Percentiles rank a stretch among this genome's conserved stretches.
These are phyloP conservation scores for Zea mays DNA, from an alignment of 176 grass and related monocot species.

Conservation along the genomic window DNA sequence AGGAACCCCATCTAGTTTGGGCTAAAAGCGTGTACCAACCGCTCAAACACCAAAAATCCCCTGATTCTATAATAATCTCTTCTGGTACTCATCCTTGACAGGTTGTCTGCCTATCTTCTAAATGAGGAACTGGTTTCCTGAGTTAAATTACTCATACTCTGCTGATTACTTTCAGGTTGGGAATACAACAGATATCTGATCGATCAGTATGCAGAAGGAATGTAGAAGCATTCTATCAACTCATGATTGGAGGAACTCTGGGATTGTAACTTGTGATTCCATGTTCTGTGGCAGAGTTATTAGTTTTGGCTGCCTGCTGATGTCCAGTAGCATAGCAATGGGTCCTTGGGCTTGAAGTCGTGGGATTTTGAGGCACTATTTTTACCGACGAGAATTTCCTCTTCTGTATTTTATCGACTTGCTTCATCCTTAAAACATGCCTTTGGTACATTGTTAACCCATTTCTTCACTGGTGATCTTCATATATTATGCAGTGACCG, in stretches of 20 bases:
- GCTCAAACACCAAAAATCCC: too few species aligned
- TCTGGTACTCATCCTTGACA: too few species aligned
- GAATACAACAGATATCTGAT: too few species aligned
- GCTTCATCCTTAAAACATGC: background rate
- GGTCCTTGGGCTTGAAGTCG: background rate
- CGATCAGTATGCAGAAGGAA: background rate
- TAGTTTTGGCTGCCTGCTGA: background rate
- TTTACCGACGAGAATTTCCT: constrained; percentile 11
- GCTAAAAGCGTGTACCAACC: too few species aligned
- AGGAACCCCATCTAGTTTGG: too few species aligned
- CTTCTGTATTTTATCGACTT: background rate
- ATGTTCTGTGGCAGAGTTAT: background rate
- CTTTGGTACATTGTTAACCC: background rate
- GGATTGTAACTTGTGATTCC: constrained; percentile 1
- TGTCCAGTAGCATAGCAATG: constrained; percentile 8
- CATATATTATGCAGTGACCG: background rate
- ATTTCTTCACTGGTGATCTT: background rate
- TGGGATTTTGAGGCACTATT: background rate
- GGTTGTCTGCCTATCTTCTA: too few species aligned
- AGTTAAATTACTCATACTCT: too few species aligned
- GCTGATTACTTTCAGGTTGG: too few species aligned
- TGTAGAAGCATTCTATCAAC: background rate
- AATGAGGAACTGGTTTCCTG: too few species aligned
- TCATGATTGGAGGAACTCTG: background rate
- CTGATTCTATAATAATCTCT: too few species aligned